Conservation (phyloP, 306 rosid species). For the Heteromeles arbutifolia region DNA sequence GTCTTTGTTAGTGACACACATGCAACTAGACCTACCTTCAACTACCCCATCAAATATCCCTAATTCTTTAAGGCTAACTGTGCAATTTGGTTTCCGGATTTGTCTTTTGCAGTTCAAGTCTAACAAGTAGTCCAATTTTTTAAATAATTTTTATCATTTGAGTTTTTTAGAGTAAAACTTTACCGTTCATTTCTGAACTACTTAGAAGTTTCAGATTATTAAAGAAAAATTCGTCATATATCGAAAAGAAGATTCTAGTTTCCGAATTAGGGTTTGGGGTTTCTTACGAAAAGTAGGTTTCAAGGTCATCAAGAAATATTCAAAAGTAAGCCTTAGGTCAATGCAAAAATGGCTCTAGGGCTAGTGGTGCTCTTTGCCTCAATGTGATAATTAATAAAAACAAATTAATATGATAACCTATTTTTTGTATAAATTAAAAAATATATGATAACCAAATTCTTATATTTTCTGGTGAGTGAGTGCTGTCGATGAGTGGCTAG, state of each 20-base stretch:
- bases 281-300: neutral
- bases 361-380: neutral
- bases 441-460: neutral
- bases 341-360: too few relatives aligned
- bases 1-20: conserved; percentile 14
- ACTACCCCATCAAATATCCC: conserved; percentile 25
- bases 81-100: neutral
- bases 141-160: too few relatives aligned
- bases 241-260: neutral
- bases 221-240: too few relatives aligned
- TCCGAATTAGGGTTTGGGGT: neutral
- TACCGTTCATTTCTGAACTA: too few relatives aligned
- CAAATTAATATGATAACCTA: too few relatives aligned
- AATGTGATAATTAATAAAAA: neutral
- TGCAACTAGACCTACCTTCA: conserved; percentile 30
- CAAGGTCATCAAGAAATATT: neutral
- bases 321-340: neutral
- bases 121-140: too few relatives aligned
- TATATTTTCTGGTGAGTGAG: conserved; percentile 15
- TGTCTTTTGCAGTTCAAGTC: neutral
- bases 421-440: too few relatives aligned
- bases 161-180: too few relatives aligned
- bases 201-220: too few relatives aligned
- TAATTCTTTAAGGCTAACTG: neutral
- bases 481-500: conserved; percentile 30